A percentile compares a stretch with the other conserved stretches of the same genome.
Conservation (phyloP, 2,329 filamentous ascomycete genomes). For the Aspergillus calidoustus region DNA sequence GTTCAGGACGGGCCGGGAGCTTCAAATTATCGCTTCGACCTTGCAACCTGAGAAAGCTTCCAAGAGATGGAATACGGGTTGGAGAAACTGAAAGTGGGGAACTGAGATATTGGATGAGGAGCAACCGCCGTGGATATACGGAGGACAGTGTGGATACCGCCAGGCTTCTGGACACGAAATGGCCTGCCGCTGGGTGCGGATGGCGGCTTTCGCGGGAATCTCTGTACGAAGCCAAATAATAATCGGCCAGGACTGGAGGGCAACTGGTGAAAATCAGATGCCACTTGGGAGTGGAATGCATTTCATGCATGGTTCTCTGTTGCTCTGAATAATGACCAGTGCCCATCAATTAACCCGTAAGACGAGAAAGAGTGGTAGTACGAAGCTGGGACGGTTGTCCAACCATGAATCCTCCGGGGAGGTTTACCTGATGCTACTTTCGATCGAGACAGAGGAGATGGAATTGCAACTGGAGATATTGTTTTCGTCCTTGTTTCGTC, state of each 20-base stretch:
- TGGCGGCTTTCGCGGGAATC: conserved; percentile 14
- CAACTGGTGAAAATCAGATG: background rate
- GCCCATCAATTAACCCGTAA: background rate
- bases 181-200: background rate
- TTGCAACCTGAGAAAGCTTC: too few species aligned
- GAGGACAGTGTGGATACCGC: background rate
- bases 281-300: background rate
- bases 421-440: background rate
- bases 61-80: background rate
- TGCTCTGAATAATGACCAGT: background rate
- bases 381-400: conserved; percentile 4
- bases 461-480: background rate
- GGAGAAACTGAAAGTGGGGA: background rate
- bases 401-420: background rate
- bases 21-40: too few species aligned
- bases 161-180: background rate
- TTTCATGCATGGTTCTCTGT: background rate
- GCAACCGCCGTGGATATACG: background rate
- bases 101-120: background rate
- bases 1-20: too few species aligned
- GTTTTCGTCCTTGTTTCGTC: background rate
- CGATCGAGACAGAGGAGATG: background rate
- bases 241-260: background rate
- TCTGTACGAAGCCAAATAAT: background rate
- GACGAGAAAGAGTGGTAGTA: background rate